Evolutionary conservation across 176 grass and related monocot genomes (phyloP).

Genomic region (Paspalum vaginatum): DNA sequence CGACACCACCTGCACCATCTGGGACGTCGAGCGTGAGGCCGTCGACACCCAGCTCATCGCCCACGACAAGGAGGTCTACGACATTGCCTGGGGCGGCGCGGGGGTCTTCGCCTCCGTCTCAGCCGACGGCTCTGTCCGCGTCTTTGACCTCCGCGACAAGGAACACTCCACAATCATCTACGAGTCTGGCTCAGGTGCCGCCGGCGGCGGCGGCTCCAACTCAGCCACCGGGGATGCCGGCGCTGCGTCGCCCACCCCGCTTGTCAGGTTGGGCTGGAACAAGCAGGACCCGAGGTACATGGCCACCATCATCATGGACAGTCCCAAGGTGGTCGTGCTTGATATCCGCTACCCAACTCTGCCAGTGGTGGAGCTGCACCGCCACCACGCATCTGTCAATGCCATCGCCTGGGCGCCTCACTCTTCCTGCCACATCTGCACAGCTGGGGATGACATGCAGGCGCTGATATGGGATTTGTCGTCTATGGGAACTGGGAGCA

Average conservation of each 20-base stretch:
- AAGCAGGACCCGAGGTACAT: constrained; percentile 99
- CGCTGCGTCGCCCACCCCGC: constrained; percentile 57
- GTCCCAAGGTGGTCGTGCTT: constrained; percentile 93
- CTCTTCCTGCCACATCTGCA: constrained; percentile 94
- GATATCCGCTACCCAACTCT: constrained; percentile 96
- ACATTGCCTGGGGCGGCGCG: constrained; percentile 96
- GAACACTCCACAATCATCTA: constrained; percentile 99
- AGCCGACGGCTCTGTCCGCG: constrained; percentile 86
- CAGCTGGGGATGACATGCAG: constrained; percentile 86
- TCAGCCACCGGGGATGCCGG: constrained; percentile 41
- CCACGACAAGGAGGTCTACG: constrained; percentile 98
- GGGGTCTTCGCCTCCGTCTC: constrained; percentile 96
- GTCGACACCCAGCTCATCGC: constrained; percentile 99
- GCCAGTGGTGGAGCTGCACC: constrained; percentile 90
- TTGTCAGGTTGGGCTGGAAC: constrained; percentile 95
- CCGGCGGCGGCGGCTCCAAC: constrained; percentile 49
- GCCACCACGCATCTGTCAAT: constrained; percentile 91
- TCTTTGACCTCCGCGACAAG: constrained; percentile 98
- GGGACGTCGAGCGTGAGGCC: constrained; percentile 92
- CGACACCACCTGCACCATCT: constrained; percentile 96
- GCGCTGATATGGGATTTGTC: constrained; percentile 98
- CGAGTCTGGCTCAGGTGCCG: constrained; percentile 62
- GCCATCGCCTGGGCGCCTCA: constrained; percentile 95
- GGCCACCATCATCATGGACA: constrained; percentile 99
- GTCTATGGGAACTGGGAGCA: constrained; percentile 74